Evolutionary conservation across 2,329 filamentous ascomycete genomes (phyloP).

Genomic region (Paraphaeosphaeria minitans): DNA sequence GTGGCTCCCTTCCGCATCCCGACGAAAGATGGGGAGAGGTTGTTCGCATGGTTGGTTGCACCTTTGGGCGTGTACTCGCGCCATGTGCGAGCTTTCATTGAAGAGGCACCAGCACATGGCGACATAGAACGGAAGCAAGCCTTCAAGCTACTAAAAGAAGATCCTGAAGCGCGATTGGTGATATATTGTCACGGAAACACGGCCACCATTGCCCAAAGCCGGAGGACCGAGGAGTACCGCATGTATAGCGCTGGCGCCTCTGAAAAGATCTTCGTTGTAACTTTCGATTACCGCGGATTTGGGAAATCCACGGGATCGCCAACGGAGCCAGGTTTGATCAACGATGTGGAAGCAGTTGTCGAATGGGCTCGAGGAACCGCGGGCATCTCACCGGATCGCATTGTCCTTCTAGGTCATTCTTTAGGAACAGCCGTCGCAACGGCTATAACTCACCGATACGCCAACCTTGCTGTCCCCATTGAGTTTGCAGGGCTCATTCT

Average conservation of each 20-base stretch:
- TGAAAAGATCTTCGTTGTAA: conserved; percentile 67
- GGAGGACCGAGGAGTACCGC: conserved; percentile 78
- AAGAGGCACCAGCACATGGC: conserved; percentile 44
- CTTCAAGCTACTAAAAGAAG: conserved; percentile 57
- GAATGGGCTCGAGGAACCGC: conserved; percentile 74
- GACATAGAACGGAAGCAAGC: conserved; percentile 55
- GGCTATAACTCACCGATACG: conserved; percentile 74
- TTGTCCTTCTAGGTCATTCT: conserved; percentile 84
- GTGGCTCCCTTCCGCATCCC: conserved; percentile 79
- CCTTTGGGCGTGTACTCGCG: conserved; percentile 76
- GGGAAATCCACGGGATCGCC: conserved; percentile 80
- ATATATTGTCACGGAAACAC: conserved; percentile 65
- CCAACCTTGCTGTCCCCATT: conserved; percentile 60
- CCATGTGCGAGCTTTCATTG: conserved; percentile 69
- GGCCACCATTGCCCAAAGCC: conserved; percentile 78
- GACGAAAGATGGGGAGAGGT: conserved; percentile 74
- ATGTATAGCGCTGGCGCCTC: conserved; percentile 68
- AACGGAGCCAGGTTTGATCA: conserved; percentile 78
- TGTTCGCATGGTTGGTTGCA: conserved; percentile 92
- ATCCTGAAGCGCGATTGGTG: conserved; percentile 60
- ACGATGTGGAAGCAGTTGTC: conserved; percentile 75
- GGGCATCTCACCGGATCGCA: conserved; percentile 70
- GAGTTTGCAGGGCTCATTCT: conserved; percentile 83
- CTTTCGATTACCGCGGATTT: conserved; percentile 93
- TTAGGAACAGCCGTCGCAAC: conserved; percentile 84